These are phyloP conservation scores for Penicillium taxi DNA, from an alignment of 495 filamentous ascomycete genomes.

Conservation along the genomic window DNA sequence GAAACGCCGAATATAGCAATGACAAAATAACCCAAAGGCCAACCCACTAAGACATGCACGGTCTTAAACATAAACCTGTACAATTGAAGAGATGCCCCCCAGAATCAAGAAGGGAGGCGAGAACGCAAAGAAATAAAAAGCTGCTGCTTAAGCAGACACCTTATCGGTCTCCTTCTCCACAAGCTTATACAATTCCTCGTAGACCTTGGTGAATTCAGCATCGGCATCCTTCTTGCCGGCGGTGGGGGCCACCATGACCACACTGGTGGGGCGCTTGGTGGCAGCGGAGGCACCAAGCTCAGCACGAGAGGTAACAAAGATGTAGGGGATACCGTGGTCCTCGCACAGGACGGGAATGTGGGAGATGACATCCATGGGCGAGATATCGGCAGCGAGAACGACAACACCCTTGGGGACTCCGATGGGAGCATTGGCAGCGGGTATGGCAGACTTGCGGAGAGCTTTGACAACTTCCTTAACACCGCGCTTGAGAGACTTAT, in stretches of 20 bases:
- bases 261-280: slow-evolving; percentile 92
- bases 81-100: slow-evolving; percentile 34
- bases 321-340: slow-evolving; percentile 89
- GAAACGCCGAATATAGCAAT: slow-evolving; percentile 40
- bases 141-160: slow-evolving; percentile 35
- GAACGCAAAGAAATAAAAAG: slow-evolving; percentile 21
- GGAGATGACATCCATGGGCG: slow-evolving; percentile 92
- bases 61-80: slow-evolving; percentile 41
- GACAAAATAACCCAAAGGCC: slow-evolving; percentile 36
- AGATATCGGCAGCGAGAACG: slow-evolving; percentile 93
- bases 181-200: slow-evolving; percentile 63
- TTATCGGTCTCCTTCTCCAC: slow-evolving; percentile 60
- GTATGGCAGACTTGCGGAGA: slow-evolving; percentile 73
- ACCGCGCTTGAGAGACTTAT: slow-evolving; percentile 89
- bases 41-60: slow-evolving; percentile 40
- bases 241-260: slow-evolving; percentile 73
- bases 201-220: slow-evolving; percentile 60
- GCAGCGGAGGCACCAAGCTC: slow-evolving; percentile 85
- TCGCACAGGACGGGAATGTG: slow-evolving; percentile 97
- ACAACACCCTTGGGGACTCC: slow-evolving; percentile 61
- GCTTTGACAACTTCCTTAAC: slow-evolving; percentile 98
- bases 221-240: slow-evolving; percentile 42
- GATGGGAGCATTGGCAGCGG: slow-evolving; percentile 43
- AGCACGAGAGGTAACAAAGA: slow-evolving; percentile 79
- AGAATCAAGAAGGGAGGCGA: slow-evolving; percentile 19